Evolutionary conservation across 345 rosid species (phyloP), one percentile per base, ranked within the genome.

Genomic region (Mallotus nudiflorus): DNA sequence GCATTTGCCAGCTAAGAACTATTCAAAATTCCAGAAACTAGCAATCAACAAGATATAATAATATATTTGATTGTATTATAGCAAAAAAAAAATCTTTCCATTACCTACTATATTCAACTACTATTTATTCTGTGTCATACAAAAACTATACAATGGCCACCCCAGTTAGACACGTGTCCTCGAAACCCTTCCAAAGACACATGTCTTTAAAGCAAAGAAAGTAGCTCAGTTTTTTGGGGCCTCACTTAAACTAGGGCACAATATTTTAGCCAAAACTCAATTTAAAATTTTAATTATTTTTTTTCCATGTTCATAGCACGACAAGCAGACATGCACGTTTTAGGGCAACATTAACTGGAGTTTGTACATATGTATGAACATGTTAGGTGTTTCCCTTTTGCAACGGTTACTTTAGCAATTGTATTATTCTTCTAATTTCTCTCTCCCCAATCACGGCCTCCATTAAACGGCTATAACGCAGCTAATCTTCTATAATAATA

Each of bases 371-470:
- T 62, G 67, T 50, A 44, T 37, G 74, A 59, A 66, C 73, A 37
- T 63, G 83, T 70, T 69, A 58, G 84, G 68, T 73, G 80, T 73
- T 50, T 49, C 35, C 77, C 82, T 67, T 61, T 66, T 42, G 50
- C 52, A 71, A 64, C 76, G 53, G 57, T 65, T 57, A 45, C 22
- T 65, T 67, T 65, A 39, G 10, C 27, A 45, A 5, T 63, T 25
- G 4, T 57, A 57, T 16, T 40, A 59, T 39, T 42, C 40, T 20
- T 46, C 1, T 42, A 1, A 22, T 16, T 28, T 64, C 75, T 77
- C 75, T 79, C 75, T 77, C 81, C 14, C 20, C 68, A 65, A 44
- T 65, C 68, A 44, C n/a, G n/a, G n/a, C 77, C 61, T 55, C 20
- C 22, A 52, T 55, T 31, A 46, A 66, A 73, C 72, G 80, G 73